These are phyloP conservation scores for Cutaneotrichosporon sp. DNA, from an alignment of 1,284 basidiomycete genomes.

Conservation along the genomic window DNA sequence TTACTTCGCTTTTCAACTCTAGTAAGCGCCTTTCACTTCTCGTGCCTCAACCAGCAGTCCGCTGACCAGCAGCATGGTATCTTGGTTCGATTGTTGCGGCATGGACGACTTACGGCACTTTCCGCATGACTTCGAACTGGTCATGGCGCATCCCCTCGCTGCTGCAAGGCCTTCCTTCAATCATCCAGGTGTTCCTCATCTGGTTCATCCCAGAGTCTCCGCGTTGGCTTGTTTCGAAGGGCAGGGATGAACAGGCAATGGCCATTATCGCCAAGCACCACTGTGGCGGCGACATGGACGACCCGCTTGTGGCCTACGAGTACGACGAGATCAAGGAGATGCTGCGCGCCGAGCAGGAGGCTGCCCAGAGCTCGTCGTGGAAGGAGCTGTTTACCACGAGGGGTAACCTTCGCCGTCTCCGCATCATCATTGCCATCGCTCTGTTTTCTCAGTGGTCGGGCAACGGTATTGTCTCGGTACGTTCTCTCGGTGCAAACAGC, in stretches of 20 bases:
- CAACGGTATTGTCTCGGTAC: constrained; percentile 19
- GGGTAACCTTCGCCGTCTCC: constrained; percentile 25
- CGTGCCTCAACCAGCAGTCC: not conserved
- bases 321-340: constrained; percentile 43
- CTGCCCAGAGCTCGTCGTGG: constrained; percentile 44
- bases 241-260: constrained; percentile 40
- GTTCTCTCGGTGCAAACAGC: too few relatives aligned
- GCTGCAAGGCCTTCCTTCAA: constrained; percentile 48
- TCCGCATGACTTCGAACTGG: constrained; percentile 29
- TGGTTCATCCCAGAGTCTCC: constrained; percentile 28
- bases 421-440: constrained; percentile 32
- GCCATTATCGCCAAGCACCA: constrained; percentile 91
- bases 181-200: constrained; percentile 14
- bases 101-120: constrained; percentile 29
- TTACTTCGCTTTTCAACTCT: constrained; percentile 24
- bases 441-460: constrained; percentile 42
- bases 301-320: constrained; percentile 44
- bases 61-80: constrained; percentile 12
- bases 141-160: constrained; percentile 48
- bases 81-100: constrained; percentile 16
- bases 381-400: constrained; percentile 38
- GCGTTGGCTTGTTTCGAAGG: constrained; percentile 22
- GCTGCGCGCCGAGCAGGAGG: constrained; percentile 21
- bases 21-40: not conserved
- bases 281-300: constrained; percentile 25